Base-by-base conservation (phyloP, 2,329 filamentous ascomycete genomes). In the Emmonsiellopsis sp. region DNA sequence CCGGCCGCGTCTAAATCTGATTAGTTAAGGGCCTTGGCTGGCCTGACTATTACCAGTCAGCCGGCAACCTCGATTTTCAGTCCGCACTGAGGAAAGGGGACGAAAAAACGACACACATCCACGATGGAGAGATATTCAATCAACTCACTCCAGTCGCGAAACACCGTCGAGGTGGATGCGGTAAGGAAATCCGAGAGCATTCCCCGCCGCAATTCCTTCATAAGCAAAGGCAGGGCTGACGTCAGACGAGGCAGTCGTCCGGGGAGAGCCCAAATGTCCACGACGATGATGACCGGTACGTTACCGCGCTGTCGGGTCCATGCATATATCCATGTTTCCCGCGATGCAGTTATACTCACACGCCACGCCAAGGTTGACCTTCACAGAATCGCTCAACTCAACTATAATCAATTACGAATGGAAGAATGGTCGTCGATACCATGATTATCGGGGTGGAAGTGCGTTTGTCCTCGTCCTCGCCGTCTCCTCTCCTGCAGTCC, bases 351-450 rank as follows among this genome's bases (percentile, higher is more conserved):
- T n/a, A n/a, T 47, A 35, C 26, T 37, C 38, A 26, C 20, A 26
- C 20, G 20, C 20, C 20, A 26, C 5, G 20, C 20, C 20, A 42
- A 51, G 49, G 38, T 15, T 44, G 20, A 35, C 45, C 13, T 53
- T 40, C 42, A 48, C 51, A n/a, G 41, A 40, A 40, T 49, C 44
- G 9, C 37, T 53, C 20, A 47, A 26, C 35, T 40, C 51, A 8
- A 48, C 42, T 30, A 38, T 53, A 7, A n/a, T 53, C 35, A 15
- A 41, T 10, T 53, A 48, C 35, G 43, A 47, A 35, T 56, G 54
- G 51, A 56, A 56, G 47, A 45, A 56, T 40, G 56, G 56, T 8
- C 56, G 57, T 10, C 54, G 57, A 13, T 59, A 58, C 50, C 52
- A 58, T 42, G 43, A 41, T 11, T 59, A 59, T 32, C 32, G 51